Evolutionary conservation across 148 eudicot genomes (phyloP).

Genomic region (Nepenthes mirabilis): DNA sequence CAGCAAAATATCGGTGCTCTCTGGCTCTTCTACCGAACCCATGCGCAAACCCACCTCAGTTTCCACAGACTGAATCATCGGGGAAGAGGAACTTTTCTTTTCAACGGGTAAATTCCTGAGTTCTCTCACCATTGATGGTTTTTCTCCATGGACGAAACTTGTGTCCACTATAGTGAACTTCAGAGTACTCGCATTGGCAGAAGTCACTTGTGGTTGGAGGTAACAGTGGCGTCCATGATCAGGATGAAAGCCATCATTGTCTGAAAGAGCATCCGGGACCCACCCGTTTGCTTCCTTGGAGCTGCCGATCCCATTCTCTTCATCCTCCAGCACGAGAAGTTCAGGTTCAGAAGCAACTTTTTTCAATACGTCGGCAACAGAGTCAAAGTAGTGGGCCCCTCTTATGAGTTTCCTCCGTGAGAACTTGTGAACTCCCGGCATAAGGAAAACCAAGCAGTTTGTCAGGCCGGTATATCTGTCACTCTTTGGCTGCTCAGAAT

Average conservation of each 20-base stretch:
- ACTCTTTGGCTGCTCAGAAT: conserved; percentile 22
- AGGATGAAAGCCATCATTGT: not conserved
- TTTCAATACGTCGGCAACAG: conserved; percentile 18
- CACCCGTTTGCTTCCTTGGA: conserved; percentile 1
- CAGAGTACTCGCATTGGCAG: not conserved
- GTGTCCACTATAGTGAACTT: conserved; percentile 24
- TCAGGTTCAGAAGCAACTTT: conserved; percentile 25
- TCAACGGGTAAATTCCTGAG: conserved; percentile 14
- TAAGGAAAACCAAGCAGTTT: conserved; percentile 15
- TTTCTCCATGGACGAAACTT: conserved; percentile 5
- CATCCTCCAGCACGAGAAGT: conserved; percentile 14
- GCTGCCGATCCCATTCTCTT: not conserved
- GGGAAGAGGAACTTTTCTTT: not conserved
- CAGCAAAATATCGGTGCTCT: not conserved
- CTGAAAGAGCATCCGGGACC: not conserved
- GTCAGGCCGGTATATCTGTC: conserved; percentile 5
- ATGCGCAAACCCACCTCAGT: conserved; percentile 1
- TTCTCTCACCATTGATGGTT: conserved; percentile 9
- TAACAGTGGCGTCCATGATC: conserved; percentile 4
- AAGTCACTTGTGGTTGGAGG: conserved; percentile 6
- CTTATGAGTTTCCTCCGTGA: conserved; percentile 18
- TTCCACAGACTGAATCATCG: conserved; percentile 1
- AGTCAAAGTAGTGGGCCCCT: conserved; percentile 26
- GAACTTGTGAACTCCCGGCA: conserved; percentile 26
- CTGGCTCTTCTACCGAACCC: not conserved